A percentile compares a stretch with the other conserved stretches of the same genome.
phyloP scores from a whole-genome alignment of 2,329 filamentous ascomycete species.

The Periglandula ipomoeae region DNA sequence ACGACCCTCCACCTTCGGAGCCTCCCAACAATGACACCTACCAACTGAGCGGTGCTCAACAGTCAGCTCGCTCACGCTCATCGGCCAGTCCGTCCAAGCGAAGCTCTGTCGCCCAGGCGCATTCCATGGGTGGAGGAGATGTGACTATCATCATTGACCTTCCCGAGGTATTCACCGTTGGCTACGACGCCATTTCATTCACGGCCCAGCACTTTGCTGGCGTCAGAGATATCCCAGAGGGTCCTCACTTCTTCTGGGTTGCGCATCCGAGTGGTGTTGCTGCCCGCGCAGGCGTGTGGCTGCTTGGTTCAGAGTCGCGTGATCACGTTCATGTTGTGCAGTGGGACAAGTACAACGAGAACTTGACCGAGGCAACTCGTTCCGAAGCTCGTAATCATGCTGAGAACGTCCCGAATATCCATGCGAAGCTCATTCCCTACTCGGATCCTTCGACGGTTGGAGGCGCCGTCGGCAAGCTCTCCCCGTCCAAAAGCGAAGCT shows the following conservation, averaged over 20 bases:
- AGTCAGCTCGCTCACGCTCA: not conserved
- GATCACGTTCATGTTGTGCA: slow-evolving; percentile 36
- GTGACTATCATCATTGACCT: slow-evolving; percentile 43
- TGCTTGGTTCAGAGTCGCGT: slow-evolving; percentile 27
- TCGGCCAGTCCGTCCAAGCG: slow-evolving; percentile 2
- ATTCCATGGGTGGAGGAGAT: slow-evolving; percentile 33
- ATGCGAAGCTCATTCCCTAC: slow-evolving; percentile 36
- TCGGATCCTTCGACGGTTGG: slow-evolving; percentile 23
- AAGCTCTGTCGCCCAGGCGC: slow-evolving; percentile 12
- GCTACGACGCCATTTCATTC: slow-evolving; percentile 43
- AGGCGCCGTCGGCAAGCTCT: slow-evolving; percentile 10
- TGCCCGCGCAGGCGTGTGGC: slow-evolving; percentile 48
- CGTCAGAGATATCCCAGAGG: slow-evolving; percentile 44
- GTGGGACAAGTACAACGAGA: slow-evolving; percentile 49
- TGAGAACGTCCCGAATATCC: slow-evolving; percentile 29
- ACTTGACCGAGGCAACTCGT: slow-evolving; percentile 37
- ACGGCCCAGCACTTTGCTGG: slow-evolving; percentile 40
- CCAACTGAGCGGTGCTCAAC: not conserved
- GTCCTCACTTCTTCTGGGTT: slow-evolving; percentile 52
- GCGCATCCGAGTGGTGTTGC: slow-evolving; percentile 38
- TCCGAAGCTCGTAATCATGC: slow-evolving; percentile 37
- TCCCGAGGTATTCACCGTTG: slow-evolving; percentile 41
- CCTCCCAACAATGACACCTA: slow-evolving; percentile 9
- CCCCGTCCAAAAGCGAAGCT: slow-evolving; percentile 12
- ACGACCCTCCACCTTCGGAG: slow-evolving; percentile 23